Evolutionary conservation across 1,139 yeast species (phyloP), one percentile per base, ranked within the genome.

Genomic region (Taphrina pruni): DNA sequence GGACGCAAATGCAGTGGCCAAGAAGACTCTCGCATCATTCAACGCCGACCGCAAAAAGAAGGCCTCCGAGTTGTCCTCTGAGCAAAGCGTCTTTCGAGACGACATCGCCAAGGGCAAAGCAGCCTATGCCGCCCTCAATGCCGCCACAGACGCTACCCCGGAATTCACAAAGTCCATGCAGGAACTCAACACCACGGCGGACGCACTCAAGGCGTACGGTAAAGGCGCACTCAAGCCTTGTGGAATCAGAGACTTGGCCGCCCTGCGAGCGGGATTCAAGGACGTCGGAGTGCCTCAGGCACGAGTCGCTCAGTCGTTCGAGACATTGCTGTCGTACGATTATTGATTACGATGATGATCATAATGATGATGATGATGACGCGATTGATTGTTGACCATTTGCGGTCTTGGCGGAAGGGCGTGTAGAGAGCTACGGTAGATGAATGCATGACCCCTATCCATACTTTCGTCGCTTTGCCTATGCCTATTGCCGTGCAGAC

Each of bases 201-300:
- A 32, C 12, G 60, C 38, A 8, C 14, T 56, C 36, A 17, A 17
- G 38, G 17, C 60, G 6, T 56, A 56, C 39, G 60, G 43, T 9
- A 20, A 50, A 12, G 50, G 50, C n/a, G 60, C 43, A 21, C 20
- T 56, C 32, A 38, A 36, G 38, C 60, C 60, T 11, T 56, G 60
- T 20, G 58, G 43, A 12, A 17, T 41, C n/a, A 32, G 58, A 17
- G 60, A 56, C 50, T 26, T 39, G 60, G 1, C 43, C n/a, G 38
- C 60, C 8, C 50, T 56, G 35, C 46, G 50, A 20, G 12, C 60
- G 12, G 60, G 60, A 14, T 56, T 56, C 50, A 38, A 56, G 50
- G 60, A 56, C 50, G 46, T 56, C 11, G 60, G 60, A 17, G 50
- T 14, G 9, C 60, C 60, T 17, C 50, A 38, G 17, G 21, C 50